phyloP scores from a whole-genome alignment of 163 green algal species.

The Scenedesmus sp. region DNA sequence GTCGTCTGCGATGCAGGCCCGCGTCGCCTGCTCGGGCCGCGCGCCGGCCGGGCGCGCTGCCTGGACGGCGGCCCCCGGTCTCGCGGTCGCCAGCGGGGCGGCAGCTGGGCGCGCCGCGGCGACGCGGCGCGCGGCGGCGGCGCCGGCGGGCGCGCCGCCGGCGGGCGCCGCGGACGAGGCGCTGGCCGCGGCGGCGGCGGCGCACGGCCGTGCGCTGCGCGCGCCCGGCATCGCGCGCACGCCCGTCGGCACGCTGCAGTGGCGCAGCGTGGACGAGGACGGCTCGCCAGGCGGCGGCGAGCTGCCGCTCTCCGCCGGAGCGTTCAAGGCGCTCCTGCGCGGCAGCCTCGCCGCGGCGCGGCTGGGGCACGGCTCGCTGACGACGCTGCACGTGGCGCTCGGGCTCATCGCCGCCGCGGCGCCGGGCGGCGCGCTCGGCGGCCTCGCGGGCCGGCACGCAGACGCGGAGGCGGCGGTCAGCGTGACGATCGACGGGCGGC shows the following conservation, averaged over 20 bases:
- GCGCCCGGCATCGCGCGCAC: neutral
- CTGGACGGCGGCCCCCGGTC: no score
- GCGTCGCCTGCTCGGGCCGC: no score
- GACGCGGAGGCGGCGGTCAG: constrained; percentile 22
- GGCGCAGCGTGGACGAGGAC: neutral
- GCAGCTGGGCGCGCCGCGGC: no score
- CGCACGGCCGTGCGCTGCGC: constrained; percentile 21
- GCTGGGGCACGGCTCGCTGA: constrained; percentile 25
- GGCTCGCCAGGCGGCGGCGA: neutral
- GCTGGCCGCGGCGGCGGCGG: constrained; percentile 1
- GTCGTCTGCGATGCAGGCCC: no score
- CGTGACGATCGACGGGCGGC: constrained; percentile 6
- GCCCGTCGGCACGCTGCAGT: neutral
- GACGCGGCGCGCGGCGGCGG: no score
- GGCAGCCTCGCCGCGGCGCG: constrained; percentile 18
- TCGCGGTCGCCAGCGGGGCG: no score
- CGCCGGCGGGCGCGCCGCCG: no score
- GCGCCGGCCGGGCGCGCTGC: no score
- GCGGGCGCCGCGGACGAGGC: no score
- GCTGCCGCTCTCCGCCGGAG: neutral
- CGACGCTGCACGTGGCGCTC: constrained; percentile 23
- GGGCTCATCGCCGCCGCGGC: constrained; percentile 7
- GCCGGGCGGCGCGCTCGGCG: neutral
- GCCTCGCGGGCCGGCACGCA: neutral
- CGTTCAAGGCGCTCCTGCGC: constrained; percentile 26